These are phyloP conservation scores for Fusarium xyrophilum DNA, from an alignment of 2,329 filamentous ascomycete genomes.

Conservation along the genomic window DNA sequence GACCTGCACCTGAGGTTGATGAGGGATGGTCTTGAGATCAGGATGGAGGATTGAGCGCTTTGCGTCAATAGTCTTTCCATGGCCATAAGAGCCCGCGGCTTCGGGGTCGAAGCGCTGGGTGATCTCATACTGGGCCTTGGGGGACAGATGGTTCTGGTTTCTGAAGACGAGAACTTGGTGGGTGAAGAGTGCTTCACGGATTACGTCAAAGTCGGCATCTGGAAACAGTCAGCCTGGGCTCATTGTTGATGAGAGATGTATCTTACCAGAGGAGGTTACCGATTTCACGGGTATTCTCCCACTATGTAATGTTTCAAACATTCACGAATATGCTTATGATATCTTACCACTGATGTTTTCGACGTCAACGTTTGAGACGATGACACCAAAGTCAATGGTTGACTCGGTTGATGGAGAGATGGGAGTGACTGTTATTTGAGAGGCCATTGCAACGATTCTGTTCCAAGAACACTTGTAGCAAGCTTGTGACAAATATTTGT, in stretches of 20 bases:
- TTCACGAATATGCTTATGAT: not conserved
- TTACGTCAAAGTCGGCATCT: constrained; percentile 69
- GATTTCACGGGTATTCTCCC: constrained; percentile 65
- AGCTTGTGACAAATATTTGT: not conserved
- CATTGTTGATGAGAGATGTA: not conserved
- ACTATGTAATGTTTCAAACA: constrained; percentile 28
- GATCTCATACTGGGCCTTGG: constrained; percentile 75
- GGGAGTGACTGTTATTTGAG: constrained; percentile 47
- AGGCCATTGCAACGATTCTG: constrained; percentile 23
- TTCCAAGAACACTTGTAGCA: not conserved
- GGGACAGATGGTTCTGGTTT: constrained; percentile 67
- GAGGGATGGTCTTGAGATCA: constrained; percentile 80
- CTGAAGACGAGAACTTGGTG: constrained; percentile 76
- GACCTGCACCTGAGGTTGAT: constrained; percentile 77
- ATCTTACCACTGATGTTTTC: constrained; percentile 67
- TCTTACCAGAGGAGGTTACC: constrained; percentile 65
- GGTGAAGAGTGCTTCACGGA: constrained; percentile 70
- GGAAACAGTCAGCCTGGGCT: constrained; percentile 29
- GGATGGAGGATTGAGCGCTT: constrained; percentile 74
- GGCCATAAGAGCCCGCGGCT: constrained; percentile 70
- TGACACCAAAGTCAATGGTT: constrained; percentile 65
- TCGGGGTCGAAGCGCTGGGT: constrained; percentile 76
- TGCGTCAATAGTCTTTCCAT: constrained; percentile 75
- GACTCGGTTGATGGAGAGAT: constrained; percentile 49
- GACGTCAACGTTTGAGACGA: constrained; percentile 64